These are phyloP conservation scores for Citrus reticulata DNA, from an alignment of 345 rosid species.

Conservation along the genomic window DNA sequence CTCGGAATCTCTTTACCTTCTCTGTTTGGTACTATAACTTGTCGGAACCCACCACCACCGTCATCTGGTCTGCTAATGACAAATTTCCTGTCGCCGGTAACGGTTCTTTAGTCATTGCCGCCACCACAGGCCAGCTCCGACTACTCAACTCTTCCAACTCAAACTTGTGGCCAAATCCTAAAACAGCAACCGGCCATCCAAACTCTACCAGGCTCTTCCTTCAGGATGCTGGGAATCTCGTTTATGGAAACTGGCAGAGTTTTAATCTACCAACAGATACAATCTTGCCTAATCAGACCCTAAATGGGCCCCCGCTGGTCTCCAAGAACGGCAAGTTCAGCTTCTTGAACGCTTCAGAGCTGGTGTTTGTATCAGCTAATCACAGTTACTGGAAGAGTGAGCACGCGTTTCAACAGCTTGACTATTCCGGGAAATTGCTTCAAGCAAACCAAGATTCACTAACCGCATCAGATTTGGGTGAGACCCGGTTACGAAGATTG, in stretches of 20 bases:
- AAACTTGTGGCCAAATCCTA: slow-evolving; percentile 26
- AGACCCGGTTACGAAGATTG: slow-evolving; percentile 27
- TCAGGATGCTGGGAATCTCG: slow-evolving; percentile 36
- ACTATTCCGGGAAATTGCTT: slow-evolving; percentile 16
- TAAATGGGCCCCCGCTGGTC: slow-evolving; percentile 1
- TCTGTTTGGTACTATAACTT: slow-evolving; percentile 46
- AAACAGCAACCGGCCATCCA: not conserved
- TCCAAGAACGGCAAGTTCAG: slow-evolving; percentile 42
- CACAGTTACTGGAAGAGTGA: slow-evolving; percentile 24
- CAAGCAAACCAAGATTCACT: slow-evolving; percentile 4
- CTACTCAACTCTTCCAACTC: slow-evolving; percentile 24
- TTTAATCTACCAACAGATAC: slow-evolving; percentile 41
- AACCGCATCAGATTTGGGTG: slow-evolving; percentile 36
- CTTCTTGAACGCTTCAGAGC: slow-evolving; percentile 16
- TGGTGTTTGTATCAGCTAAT: slow-evolving; percentile 21
- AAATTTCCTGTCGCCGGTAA: slow-evolving; percentile 10
- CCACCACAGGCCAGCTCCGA: slow-evolving; percentile 23
- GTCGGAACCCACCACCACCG: slow-evolving; percentile 1
- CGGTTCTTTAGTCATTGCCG: slow-evolving; percentile 29
- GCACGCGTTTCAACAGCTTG: slow-evolving; percentile 15
- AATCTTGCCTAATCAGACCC: slow-evolving; percentile 40
- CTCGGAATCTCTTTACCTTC: slow-evolving; percentile 33
- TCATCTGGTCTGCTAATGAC: slow-evolving; percentile 43
- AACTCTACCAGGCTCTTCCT: slow-evolving; percentile 32
- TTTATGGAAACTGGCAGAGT: slow-evolving; percentile 39